Evolutionary conservation across 345 rosid species (phyloP), one percentile per base, ranked within the genome.

Genomic region (Noccaea caerulescens): DNA sequence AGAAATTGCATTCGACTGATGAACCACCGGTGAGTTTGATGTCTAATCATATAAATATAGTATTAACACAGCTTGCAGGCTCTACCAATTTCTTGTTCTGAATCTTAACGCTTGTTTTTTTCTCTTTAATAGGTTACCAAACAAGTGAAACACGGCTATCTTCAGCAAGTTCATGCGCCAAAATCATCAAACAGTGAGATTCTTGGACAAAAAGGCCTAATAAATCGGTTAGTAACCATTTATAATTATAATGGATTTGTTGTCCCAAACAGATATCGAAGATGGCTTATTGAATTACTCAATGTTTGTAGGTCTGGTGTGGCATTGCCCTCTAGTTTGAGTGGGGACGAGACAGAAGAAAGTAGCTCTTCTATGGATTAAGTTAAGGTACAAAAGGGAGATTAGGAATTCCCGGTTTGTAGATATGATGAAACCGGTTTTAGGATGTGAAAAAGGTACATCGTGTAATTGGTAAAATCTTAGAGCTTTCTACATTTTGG

Each of bases 341-440:
- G 88, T 30, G 92, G 86, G 63, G 96, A 87, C 67, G 87, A 89
- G 72, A 82, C 85, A 42, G 89, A 82, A 46, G 93, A 83, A 61
- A 79, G 84, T 6, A 82, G 85, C 82, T 84, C 83, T 55, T 84
- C 92, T 10, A 33, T 72, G 73, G 92, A 81, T 50, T 78, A 72
- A 78, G 58, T 47, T 36, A 27, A 47, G 39, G 71, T 63, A 57
- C 61, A 75, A 37, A 20, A 53, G 36, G 41, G 44, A 53, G 58
- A 38, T 16, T 68, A 54, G 79, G 59, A 55, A 16, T 42, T 45
- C 13, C 57, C 45, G 58, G 69, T 68, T 63, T 75, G 73, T 60
- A 66, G 58, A 73, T 58, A 73, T 51, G 45, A 23, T 14, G 62
- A 59, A 51, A 67, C 56, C 55, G 63, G 68, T 33, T 58, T 74